Percentiles rank a stretch among this genome's conserved stretches.
phyloP scores from a whole-genome alignment of 257 asterid species.

The Lavandula angustifolia region DNA sequence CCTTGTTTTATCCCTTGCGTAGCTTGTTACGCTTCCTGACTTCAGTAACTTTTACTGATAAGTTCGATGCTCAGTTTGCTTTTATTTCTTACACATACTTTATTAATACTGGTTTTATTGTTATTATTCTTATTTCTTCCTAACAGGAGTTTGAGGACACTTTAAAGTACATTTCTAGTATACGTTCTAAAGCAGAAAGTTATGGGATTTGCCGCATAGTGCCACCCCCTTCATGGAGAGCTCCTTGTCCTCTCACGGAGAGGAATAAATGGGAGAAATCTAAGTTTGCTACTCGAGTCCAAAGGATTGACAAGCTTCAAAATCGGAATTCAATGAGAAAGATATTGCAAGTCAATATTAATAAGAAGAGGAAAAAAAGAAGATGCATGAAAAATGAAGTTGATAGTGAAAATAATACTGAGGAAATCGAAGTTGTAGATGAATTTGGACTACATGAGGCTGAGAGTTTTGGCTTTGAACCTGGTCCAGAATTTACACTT shows the following conservation, averaged over 20 bases:
- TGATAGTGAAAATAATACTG: constrained; percentile 53
- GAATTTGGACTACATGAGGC: constrained; percentile 54
- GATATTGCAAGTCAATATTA: constrained; percentile 50
- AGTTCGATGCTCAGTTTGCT: constrained; percentile 1
- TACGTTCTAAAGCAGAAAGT: constrained; percentile 78
- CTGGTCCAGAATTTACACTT: constrained; percentile 88
- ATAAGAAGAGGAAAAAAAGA: constrained; percentile 73
- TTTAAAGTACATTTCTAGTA: constrained; percentile 74
- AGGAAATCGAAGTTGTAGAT: constrained; percentile 44
- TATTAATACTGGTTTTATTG: constrained; percentile 25
- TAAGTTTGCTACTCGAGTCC: constrained; percentile 81
- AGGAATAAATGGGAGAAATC: constrained; percentile 63
- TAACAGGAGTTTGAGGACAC: constrained; percentile 89
- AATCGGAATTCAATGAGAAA: constrained; percentile 74
- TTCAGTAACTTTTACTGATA: constrained; percentile 20
- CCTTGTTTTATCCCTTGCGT: constrained; percentile 22
- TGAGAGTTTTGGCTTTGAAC: constrained; percentile 89
- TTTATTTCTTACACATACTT: constrained; percentile 1
- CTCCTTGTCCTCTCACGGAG: constrained; percentile 86
- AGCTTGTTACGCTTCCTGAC: constrained; percentile 14
- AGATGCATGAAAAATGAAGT: constrained; percentile 57
- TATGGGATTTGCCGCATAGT: constrained; percentile 97
- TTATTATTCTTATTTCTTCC: constrained; percentile 21
- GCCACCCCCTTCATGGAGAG: constrained; percentile 95
- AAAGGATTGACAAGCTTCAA: constrained; percentile 90